Evolutionary conservation across 148 eudicot species (phyloP), one percentile per base, ranked within the genome.

Genomic region (Chenopodium formosanum): DNA sequence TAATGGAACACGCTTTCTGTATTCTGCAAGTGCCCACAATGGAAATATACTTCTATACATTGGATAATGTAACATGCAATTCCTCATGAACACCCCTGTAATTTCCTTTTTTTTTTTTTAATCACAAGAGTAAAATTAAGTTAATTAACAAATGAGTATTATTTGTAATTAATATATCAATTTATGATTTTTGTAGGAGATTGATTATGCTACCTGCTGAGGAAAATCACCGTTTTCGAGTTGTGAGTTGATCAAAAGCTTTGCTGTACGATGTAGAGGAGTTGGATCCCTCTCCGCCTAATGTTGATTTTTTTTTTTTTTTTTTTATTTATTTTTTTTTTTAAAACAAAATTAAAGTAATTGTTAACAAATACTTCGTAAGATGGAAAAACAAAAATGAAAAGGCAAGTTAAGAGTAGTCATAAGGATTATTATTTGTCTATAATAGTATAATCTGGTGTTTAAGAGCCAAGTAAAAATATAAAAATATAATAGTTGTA

Each of bases 221-320:
- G 87, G 86, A 32, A 85, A 87, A 32, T 85, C 89, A 19, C 89
- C 89, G 65, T 80, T 75, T 37, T 86, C 84, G 58, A 81, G 27
- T 40, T 87, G 89, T 12, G 87, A 84, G 77, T 84, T 87, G 58
- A 87, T 87, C 50, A 87, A 13, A 10, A 84, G 47, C 65, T 84
- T 87, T 73, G 87, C 89, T 2, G 83, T 83, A 19, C 81, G 83
- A 29, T 82, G 85, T 3, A 87, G 76, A 19, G 87, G 75, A 73
- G 58, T 73, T 1, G 32, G 17, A 52, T 73, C 75, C 27, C 75
- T 73, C 75, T 73, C 58, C 32, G 32, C 75, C 75, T 23, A 19
- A 34, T 34, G 4, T 34, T 34, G 37, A 34, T 0, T 27, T 27
- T 27, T 27, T 27, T 27, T 27, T 27, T 27, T 27, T 27, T 27